Percentiles rank a stretch among this genome's conserved stretches.
These are phyloP conservation scores for Ambrosiella xylebori DNA, from an alignment of 2,329 filamentous ascomycete genomes.

Conservation along the genomic window DNA sequence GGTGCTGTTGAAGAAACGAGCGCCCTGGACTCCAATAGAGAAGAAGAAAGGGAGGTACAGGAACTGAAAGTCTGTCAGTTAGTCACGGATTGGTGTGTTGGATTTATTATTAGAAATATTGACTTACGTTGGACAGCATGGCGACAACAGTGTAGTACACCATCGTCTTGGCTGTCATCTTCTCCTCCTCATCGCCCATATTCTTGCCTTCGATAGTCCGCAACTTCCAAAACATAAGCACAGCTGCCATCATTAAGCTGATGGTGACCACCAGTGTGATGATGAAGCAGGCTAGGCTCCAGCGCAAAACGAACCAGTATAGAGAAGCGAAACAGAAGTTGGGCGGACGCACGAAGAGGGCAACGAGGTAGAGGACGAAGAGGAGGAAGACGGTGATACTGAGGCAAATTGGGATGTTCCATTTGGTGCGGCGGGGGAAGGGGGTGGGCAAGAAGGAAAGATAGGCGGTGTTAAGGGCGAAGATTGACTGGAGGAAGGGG, in stretches of 20 bases:
- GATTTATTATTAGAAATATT: not conserved
- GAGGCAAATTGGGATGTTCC: constrained; percentile 39
- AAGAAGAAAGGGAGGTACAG: constrained; percentile 49
- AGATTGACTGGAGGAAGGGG: constrained; percentile 47
- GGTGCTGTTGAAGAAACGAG: constrained; percentile 21
- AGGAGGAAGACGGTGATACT: constrained; percentile 31
- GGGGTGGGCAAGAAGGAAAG: constrained; percentile 36
- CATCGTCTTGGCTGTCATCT: constrained; percentile 50
- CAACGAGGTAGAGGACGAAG: constrained; percentile 40
- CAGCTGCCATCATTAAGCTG: constrained; percentile 31
- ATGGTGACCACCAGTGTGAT: constrained; percentile 34
- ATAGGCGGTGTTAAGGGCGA: constrained; percentile 42
- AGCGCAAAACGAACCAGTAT: constrained; percentile 48
- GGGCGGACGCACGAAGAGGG: constrained; percentile 34
- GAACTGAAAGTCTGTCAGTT: constrained; percentile 22
- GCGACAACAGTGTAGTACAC: constrained; percentile 47
- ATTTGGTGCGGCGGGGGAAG: constrained; percentile 42
- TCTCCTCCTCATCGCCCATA: constrained; percentile 39
- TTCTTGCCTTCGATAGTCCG: constrained; percentile 20
- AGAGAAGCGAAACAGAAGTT: constrained; percentile 50
- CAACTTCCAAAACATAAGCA: constrained; percentile 39
- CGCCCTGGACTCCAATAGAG: constrained; percentile 30
- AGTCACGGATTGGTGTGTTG: not conserved
- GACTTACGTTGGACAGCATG: constrained; percentile 38
- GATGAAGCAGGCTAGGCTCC: constrained; percentile 38